A percentile compares a stretch with the other conserved stretches of the same genome.
These are phyloP conservation scores for Neurospora discreta DNA, from an alignment of 495 filamentous ascomycete genomes.

Conservation along the genomic window DNA sequence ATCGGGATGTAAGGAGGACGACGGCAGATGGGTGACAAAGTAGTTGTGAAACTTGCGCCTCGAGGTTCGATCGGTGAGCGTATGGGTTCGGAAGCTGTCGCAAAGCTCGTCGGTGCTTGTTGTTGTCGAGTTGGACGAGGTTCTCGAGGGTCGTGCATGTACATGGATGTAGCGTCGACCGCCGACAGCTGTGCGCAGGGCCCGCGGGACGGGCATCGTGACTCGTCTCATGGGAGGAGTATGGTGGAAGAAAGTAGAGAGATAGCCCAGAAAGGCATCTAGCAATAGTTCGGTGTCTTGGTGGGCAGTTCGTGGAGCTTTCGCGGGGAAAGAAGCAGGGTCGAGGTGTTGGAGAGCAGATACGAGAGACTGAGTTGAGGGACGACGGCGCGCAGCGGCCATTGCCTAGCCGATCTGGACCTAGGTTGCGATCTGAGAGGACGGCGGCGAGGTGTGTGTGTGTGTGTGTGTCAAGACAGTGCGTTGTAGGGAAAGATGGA, in stretches of 20 bases:
- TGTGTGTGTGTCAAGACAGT: no score
- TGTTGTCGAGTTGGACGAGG: slow-evolving; percentile 1
- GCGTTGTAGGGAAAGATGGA: background rate
- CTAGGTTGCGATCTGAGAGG: background rate
- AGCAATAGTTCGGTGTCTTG: slow-evolving; percentile 8
- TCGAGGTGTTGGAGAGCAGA: slow-evolving; percentile 1
- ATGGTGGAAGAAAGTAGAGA: slow-evolving; percentile 37
- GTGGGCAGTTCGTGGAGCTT: background rate
- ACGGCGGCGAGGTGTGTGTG: background rate
- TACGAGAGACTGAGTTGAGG: background rate
- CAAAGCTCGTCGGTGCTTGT: slow-evolving; percentile 1
- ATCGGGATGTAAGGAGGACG: slow-evolving; percentile 86
- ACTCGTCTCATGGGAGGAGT: slow-evolving; percentile 3
- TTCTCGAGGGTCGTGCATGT: slow-evolving; percentile 2
- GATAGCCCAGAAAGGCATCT: slow-evolving; percentile 34
- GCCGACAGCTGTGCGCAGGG: slow-evolving; percentile 6
- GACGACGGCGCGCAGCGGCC: slow-evolving; percentile 4
- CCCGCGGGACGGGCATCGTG: slow-evolving; percentile 7
- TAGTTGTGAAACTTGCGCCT: slow-evolving; percentile 79
- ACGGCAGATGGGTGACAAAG: slow-evolving; percentile 91
- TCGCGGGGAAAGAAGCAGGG: background rate
- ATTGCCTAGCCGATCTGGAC: background rate
- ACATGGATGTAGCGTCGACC: slow-evolving; percentile 9
- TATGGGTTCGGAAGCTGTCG: background rate
- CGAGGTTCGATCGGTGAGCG: slow-evolving; percentile 7